phyloP scores from a whole-genome alignment of 441 rosid genomes.

The Capsella rubella region DNA sequence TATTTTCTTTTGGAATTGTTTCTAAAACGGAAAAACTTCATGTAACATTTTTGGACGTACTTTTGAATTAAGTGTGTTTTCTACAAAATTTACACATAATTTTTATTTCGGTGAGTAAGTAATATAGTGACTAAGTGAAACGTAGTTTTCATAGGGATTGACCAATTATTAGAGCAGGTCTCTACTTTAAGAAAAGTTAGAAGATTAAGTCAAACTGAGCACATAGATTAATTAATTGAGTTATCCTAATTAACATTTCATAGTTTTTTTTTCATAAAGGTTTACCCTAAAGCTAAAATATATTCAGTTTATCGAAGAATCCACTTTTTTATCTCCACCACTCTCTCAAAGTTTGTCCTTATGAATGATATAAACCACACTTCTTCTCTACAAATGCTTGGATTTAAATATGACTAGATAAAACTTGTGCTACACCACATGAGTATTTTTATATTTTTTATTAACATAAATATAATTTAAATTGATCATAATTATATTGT shows the following conservation, averaged over 20 bases:
- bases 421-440: no score
- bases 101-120: no score
- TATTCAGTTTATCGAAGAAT: background rate
- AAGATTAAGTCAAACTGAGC: conserved; percentile 21
- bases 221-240: background rate
- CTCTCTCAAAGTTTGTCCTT: conserved; percentile 21
- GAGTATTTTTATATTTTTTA: no score
- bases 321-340: conserved; percentile 11
- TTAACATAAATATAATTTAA: no score
- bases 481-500: no score
- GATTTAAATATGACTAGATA: background rate
- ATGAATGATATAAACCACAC: background rate
- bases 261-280: background rate
- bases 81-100: no score
- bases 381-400: background rate
- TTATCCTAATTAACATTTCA: background rate
- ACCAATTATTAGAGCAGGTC: conserved; percentile 1
- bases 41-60: no score
- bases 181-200: background rate
- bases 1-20: no score
- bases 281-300: background rate
- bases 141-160: conserved; percentile 14
- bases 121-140: background rate
- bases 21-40: no score
- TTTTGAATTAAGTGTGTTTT: no score